Evolutionary conservation across 257 asterid genomes (phyloP).

Genomic region (Lycium ferocissimum): DNA sequence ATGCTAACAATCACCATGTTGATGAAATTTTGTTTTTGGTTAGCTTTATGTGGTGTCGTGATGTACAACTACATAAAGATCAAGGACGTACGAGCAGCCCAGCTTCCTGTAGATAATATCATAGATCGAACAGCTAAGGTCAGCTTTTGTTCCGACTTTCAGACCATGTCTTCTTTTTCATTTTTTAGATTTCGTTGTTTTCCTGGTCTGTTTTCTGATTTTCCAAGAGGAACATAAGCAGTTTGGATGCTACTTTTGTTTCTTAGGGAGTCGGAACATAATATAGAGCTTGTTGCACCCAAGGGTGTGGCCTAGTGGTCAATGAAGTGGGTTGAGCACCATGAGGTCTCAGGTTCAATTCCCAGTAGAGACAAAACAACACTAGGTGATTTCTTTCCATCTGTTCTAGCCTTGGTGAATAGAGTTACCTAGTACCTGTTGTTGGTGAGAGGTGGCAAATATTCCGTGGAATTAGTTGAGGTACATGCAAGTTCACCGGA

Average conservation of each 20-base stretch:
- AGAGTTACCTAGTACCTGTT: too few relatives aligned
- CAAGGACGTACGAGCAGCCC: conserved; percentile 62
- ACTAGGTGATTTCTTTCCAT: too few relatives aligned
- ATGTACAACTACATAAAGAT: conserved; percentile 74
- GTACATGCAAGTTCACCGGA: too few relatives aligned
- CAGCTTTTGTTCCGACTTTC: not conserved
- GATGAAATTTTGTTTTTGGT: conserved; percentile 30
- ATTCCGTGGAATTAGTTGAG: too few relatives aligned
- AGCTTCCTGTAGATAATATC: conserved; percentile 50
- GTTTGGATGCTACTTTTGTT: not conserved
- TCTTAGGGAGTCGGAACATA: not conserved
- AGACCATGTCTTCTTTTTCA: not conserved
- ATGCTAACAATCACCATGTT: conserved; percentile 5
- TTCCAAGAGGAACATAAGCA: not conserved
- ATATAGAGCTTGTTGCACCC: not conserved
- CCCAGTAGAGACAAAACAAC: too few relatives aligned
- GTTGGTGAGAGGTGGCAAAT: too few relatives aligned
- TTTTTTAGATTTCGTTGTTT: not conserved
- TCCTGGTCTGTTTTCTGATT: not conserved
- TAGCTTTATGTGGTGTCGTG: conserved; percentile 93
- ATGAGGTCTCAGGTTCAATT: too few relatives aligned
- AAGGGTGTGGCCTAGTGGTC: too few relatives aligned
- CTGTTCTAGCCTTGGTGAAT: too few relatives aligned
- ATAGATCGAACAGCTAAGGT: conserved; percentile 69
- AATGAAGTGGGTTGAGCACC: too few relatives aligned